Base-by-base conservation (phyloP, 2,329 filamentous ascomycete species). In the Diaporthe aspalathi region DNA sequence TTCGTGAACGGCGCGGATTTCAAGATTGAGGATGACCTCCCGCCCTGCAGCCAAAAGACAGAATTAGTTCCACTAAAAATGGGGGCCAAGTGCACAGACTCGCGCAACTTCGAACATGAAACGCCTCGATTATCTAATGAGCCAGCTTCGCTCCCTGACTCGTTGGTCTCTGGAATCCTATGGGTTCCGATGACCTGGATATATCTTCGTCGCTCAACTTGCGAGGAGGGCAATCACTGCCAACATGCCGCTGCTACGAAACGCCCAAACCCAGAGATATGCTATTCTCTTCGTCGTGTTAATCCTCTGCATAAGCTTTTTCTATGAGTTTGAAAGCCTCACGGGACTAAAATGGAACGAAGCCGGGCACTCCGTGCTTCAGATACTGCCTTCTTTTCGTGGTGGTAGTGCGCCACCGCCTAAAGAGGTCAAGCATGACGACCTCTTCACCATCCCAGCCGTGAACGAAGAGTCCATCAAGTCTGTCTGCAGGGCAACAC, bases 261-360 rank as follows among this genome's bases (percentile, higher is more conserved):
- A 20, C 27, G 27, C 57, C 27, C 17, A 24, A 9, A 14, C 27
- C n/a, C 17, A 38, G 47, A 65, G 49, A 29, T 65, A 20, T 12
- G 45, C 35, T n/a, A 24, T 65, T 17, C 7, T 35, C 7, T 29
- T 65, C 8, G 8, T 65, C 7, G 45, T 50, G n/a, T 6, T 38
- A 29, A 38, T 16, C 3, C 45, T 65, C 60, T 49, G 45, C 60
- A 12, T 35, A 17, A 65, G 60, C 29, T 50, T 65, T 5, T 5
- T 65, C 11, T 65, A 65, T 14, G 60, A 65, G 60, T 50, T 65
- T 12, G 60, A 65, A 45, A 65, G 14, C 14, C 60, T 65, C 29
- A 50, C 45, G 29, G 60, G 45, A 49, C 17, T 63, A 20, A 35
- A 43, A 29, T 63, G 43, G 57, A 63, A 49, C 27, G 43, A 63